phyloP scores from a whole-genome alignment of 2,329 filamentous ascomycete species.

The Corinectria fuckeliana region DNA sequence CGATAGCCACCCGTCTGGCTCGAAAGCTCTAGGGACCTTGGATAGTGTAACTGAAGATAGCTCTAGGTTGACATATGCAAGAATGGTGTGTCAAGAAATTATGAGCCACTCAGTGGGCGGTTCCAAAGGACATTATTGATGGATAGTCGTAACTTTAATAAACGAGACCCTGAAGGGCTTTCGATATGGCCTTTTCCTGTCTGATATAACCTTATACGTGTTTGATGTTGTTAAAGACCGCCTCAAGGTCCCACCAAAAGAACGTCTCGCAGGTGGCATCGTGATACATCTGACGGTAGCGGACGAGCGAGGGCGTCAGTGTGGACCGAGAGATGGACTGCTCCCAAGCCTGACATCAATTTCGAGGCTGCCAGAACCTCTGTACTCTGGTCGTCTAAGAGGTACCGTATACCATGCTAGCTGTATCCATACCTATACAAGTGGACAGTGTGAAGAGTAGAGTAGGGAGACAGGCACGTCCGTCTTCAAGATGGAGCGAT shows the following conservation, averaged over 20 bases:
- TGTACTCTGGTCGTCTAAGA: background rate
- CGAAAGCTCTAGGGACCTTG: too few relatives aligned
- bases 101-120: too few relatives aligned
- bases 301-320: background rate
- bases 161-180: conserved; percentile 26
- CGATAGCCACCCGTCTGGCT: too few relatives aligned
- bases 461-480: conserved; percentile 24
- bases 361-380: background rate
- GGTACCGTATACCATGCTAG: conserved; percentile 16
- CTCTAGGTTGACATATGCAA: conserved; percentile 20
- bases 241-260: conserved; percentile 14
- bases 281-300: conserved; percentile 26
- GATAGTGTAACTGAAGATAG: too few relatives aligned
- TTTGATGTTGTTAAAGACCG: conserved; percentile 3
- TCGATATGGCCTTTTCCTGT: conserved; percentile 15
- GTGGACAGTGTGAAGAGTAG: conserved; percentile 26
- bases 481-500: conserved; percentile 29
- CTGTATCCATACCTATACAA: conserved; percentile 16
- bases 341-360: background rate
- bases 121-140: background rate
- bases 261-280: conserved; percentile 32
- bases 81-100: conserved; percentile 7
- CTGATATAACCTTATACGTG: background rate
- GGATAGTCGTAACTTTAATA: conserved; percentile 18
- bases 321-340: background rate